Percentiles rank a stretch among this genome's conserved stretches.
These are phyloP conservation scores for Deuterostichococcus epilithicus DNA, from an alignment of 139 green algal genomes.

Conservation along the genomic window DNA sequence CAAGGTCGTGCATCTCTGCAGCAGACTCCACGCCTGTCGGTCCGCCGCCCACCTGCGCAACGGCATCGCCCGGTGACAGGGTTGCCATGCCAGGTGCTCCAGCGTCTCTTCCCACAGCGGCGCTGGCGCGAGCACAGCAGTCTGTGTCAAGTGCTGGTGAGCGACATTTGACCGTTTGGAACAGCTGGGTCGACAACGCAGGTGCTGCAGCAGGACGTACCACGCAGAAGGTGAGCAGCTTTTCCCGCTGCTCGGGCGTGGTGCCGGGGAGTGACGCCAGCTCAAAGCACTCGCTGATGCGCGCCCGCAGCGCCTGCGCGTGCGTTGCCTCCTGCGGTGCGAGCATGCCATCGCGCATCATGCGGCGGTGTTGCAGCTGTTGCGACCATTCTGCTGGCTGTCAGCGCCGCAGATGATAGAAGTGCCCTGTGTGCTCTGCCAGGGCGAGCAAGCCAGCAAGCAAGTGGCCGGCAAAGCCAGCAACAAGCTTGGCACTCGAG, in stretches of 20 bases:
- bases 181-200: too few species aligned
- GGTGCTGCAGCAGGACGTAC: constrained; percentile 27
- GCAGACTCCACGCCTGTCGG: constrained; percentile 61
- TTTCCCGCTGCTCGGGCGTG: constrained; percentile 47
- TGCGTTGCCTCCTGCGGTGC: constrained; percentile 1
- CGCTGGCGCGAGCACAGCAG: neutral
- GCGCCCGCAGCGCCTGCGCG: constrained; percentile 26
- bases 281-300: constrained; percentile 46
- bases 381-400: too few species aligned
- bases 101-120: neutral
- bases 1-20: constrained; percentile 49
- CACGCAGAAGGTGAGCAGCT: constrained; percentile 80
- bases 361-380: neutral
- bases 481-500: constrained; percentile 5
- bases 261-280: constrained; percentile 35
- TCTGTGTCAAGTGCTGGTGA: too few species aligned
- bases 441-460: too few species aligned
- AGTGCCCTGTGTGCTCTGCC: too few species aligned
- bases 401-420: too few species aligned
- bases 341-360: neutral
- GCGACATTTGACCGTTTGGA: too few species aligned
- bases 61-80: too few species aligned
- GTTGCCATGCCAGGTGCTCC: neutral
- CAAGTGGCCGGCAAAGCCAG: too few species aligned
- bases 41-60: constrained; percentile 47